Conservation (phyloP, 23 red algal genomes). For the Gracilariopsis chorda region DNA sequence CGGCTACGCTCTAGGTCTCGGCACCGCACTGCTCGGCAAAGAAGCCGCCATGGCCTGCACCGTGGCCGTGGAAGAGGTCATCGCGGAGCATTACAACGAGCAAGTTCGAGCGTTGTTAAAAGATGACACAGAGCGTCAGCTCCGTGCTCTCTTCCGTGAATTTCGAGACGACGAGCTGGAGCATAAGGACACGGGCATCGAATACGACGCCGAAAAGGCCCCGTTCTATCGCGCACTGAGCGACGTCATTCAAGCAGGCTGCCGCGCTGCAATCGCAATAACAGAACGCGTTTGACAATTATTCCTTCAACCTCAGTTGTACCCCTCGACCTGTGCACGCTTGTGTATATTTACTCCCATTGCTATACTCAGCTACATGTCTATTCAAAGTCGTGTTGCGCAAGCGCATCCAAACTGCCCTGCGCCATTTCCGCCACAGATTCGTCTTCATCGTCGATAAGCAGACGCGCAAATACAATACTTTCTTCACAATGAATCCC, state of each 20-base stretch:
- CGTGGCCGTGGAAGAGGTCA: constrained; percentile 98
- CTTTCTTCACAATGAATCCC: constrained; percentile 51
- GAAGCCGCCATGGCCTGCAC: constrained; percentile 99
- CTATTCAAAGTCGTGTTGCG: constrained; percentile 30
- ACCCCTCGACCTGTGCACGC: too few relatives aligned
- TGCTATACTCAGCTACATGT: too few relatives aligned
- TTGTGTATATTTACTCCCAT: too few relatives aligned
- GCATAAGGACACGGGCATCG: constrained; percentile 94
- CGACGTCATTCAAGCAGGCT: constrained; percentile 76
- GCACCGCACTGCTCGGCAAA: constrained; percentile 87
- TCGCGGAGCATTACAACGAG: constrained; percentile 95
- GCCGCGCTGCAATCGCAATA: constrained; percentile 83
- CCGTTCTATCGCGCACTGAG: constrained; percentile 79
- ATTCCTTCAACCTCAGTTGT: too few relatives aligned
- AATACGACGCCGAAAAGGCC: constrained; percentile 80
- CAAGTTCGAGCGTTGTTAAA: constrained; percentile 82
- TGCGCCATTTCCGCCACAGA: constrained; percentile 51
- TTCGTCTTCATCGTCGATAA: constrained; percentile 16
- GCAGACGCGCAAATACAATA: neutral
- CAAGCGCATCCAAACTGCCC: constrained; percentile 33
- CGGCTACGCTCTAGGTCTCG: constrained; percentile 83
- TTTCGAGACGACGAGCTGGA: constrained; percentile 99
- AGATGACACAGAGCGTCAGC: constrained; percentile 65
- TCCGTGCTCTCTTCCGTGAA: constrained; percentile 71
- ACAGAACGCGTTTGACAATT: constrained; percentile 75